Conservation (phyloP, 2,329 filamentous ascomycete genomes). For the Colletotrichum graminicola region DNA sequence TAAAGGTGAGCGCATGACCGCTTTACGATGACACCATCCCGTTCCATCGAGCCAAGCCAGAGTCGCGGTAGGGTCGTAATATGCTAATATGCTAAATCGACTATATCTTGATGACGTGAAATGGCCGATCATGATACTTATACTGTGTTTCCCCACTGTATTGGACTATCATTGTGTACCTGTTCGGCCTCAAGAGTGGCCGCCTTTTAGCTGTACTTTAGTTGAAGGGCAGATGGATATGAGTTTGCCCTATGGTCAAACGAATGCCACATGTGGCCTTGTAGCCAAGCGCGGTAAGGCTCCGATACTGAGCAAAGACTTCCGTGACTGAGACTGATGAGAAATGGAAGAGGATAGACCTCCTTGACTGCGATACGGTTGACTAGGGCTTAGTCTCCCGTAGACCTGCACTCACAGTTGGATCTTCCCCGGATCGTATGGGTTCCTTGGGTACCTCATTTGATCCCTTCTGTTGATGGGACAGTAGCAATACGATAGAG, state of each 20-base stretch:
- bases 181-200: too few relatives aligned
- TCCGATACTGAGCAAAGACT: too few relatives aligned
- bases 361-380: neutral
- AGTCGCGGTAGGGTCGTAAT: neutral
- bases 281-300: neutral
- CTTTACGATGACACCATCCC: neutral
- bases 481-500: too few relatives aligned
- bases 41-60: conserved; percentile 8
- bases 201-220: too few relatives aligned
- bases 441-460: too few relatives aligned
- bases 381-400: neutral
- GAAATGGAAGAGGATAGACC: neutral
- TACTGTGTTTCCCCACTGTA: too few relatives aligned
- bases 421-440: too few relatives aligned
- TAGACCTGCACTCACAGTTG: too few relatives aligned
- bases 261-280: neutral
- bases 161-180: too few relatives aligned
- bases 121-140: neutral
- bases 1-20: neutral
- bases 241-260: neutral
- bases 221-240: neutral
- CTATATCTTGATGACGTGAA: conserved; percentile 17
- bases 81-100: conserved; percentile 21
- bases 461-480: too few relatives aligned
- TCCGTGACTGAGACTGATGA: neutral